Base-by-base conservation (phyloP, 139 green algal genomes). In the Coelastrella sp. region DNA sequence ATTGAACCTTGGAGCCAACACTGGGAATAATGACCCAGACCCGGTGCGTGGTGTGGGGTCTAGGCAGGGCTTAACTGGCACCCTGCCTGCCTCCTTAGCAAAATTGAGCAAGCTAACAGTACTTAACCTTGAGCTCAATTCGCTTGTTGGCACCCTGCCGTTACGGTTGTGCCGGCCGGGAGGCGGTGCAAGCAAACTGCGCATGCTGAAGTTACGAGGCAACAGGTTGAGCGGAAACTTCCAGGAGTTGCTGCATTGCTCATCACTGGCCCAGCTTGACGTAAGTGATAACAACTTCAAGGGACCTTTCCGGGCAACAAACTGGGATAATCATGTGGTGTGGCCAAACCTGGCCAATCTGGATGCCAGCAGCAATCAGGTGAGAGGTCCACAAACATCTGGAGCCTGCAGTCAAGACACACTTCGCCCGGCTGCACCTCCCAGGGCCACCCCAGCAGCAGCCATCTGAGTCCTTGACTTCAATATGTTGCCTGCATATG, bases 41-140 rank as follows among this genome's bases (percentile, higher is more conserved):
- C 19, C 68, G 10, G 8, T 24, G 7, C 17, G 19, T 76, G 17
- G 19, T 24, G 19, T 10, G 7, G 85, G 73, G n/a, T 60, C 10
- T 24, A 17, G 15, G 60, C 17, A 75, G 25, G 87, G 87, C 24
- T 63, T 90, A 25, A 22, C 20, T 7, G 87, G 87, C 76, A 86
- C 87, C 19, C 11, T 90, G 6, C 87, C 87, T 73, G 72, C 75
- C 60, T 58, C 25, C 59, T 20, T 90, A 0, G 58, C 49, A 17
- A 85, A 78, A 11, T 76, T 90, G 59, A 12, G 22, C 14, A 85
- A 90, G 24, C 76, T 90, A 4, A 58, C 57, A 11, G 87, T 85
- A 59, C 87, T 90, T 7, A 86, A 90, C 35, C 19, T 90, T 61
- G 72, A 90, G 78, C 27, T 68, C 7, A 90, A 86, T 57, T 79